Evolutionary conservation across 228 moss, liverwort and hornwort species (phyloP), one percentile per base, ranked within the genome.

Genomic region (Sphagnum fallax): DNA sequence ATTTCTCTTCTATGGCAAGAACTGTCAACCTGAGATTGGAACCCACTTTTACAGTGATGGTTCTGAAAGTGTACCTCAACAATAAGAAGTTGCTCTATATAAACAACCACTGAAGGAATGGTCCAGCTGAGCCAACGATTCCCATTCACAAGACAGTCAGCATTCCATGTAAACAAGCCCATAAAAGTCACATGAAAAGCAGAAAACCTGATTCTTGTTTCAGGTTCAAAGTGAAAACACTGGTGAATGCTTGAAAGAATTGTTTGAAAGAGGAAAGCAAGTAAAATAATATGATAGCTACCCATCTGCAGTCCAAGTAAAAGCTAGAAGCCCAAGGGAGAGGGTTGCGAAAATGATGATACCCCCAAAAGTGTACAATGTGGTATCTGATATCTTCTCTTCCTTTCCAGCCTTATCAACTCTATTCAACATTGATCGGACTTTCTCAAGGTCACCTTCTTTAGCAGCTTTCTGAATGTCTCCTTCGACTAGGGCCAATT

Each of bases 391-490:
- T 14, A 69, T 53, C 2, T 75, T 69, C 16, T 64, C 62, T 68
- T 79, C 80, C 32, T 66, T 48, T 18, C 78, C 70, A 4, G 49
- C 62, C 64, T 71, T 78, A 13, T 76, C 79, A 64, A 77, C 65
- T 51, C 71, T 81, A 16, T 55, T 83, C 81, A 90, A 67, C 49
- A 90, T 88, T 5, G 49, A 65, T 50, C 84, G 78, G n/a, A 91
- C 78, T 74, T 77, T 84, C 12, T 88, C 88, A 5, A 93, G 50
- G 66, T 97, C 84, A 4, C 90, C 93, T 72, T 90, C 90, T 53
- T 87, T 84, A 4, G 91, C 88, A 60, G 93, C 93, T 66, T 84
- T 87, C 58, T 87, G 66, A 48, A 97, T 81, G 5, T 80, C 88
- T 10, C 70, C 77, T 69, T 97, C 87, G 14, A 78, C 65, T 32